Evolutionary conservation across 2,329 filamentous ascomycete genomes (phyloP), one percentile per base, ranked within the genome.

Genomic region (Ophiostoma sp.): DNA sequence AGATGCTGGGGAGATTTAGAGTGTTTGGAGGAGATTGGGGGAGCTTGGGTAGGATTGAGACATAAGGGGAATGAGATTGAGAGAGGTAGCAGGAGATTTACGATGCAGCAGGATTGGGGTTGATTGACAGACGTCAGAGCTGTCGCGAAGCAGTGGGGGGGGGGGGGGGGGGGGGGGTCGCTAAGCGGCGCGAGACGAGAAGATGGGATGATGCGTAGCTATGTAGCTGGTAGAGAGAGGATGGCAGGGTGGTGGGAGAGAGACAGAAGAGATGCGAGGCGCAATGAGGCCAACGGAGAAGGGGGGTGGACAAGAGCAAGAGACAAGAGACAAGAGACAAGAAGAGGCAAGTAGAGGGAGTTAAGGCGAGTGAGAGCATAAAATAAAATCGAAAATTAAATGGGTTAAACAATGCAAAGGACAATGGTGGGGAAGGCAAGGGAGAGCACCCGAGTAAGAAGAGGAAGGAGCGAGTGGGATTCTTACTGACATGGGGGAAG

Each of bases 381-480:
- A 23, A 39, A 57, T 1, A 57, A 69, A 64, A 69, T n/a, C 17
- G 13, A 66, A 60, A 52, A 54, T 23, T 15, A 41, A 31, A 48
- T 48, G 44, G 17, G 44, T 20, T 48, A 48, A 48, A 48, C 44
- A 7, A 7, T 48, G 17, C 13, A 41, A 41, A 8, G 36, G 36
- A 15, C 6, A n/a, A 67, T 17, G 66, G 66, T 44, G 66, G 66
- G 66, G 66, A 67, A 67, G 66, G 66, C 66, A 67, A 44, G 66
- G 31, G n/a, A 17, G 66, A 62, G 57, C 57, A 62, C 23, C 8
- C 15, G 57, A 33, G 57, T 62, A 62, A 62, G 54, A 31, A 33
- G 57, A 54, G 27, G 57, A 62, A 62, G 27, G 57, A 33, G 57
- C 57, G 27, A 33, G 15, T 27, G 27, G 57, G 27, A 62, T 17